Percentiles rank a stretch among this genome's conserved stretches.
These are phyloP conservation scores for Fusarium paranaense DNA, from an alignment of 2,329 filamentous ascomycete species.

Conservation along the genomic window DNA sequence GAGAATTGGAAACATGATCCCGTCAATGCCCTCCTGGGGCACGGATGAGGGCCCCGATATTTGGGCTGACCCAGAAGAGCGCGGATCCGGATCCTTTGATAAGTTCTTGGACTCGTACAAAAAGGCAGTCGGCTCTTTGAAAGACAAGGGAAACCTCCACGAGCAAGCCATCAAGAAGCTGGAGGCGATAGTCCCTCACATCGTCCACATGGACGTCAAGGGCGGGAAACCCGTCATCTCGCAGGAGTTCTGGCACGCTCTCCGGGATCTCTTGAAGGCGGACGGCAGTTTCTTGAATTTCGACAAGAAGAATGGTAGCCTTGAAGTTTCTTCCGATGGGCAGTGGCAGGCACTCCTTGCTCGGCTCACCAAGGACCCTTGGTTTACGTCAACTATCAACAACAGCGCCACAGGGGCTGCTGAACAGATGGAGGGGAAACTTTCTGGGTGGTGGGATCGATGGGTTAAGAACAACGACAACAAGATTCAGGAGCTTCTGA, in stretches of 20 bases:
- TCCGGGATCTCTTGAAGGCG: conserved; percentile 65
- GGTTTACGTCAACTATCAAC: conserved; percentile 45
- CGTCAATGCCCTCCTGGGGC: conserved; percentile 43
- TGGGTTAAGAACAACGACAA: conserved; percentile 65
- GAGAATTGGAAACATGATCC: conserved; percentile 40
- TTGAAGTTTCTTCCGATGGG: conserved; percentile 55
- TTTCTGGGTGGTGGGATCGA: conserved; percentile 59
- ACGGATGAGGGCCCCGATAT: conserved; percentile 31
- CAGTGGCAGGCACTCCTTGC: conserved; percentile 61
- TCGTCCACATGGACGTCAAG: conserved; percentile 65
- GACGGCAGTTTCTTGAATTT: conserved; percentile 62
- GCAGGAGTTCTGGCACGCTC: conserved; percentile 73
- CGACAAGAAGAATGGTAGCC: conserved; percentile 53
- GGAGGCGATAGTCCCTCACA: conserved; percentile 63
- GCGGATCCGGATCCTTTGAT: conserved; percentile 28
- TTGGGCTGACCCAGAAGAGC: conserved; percentile 30
- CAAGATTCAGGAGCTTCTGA: conserved; percentile 48
- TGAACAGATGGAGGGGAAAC: conserved; percentile 43
- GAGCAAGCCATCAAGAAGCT: conserved; percentile 57
- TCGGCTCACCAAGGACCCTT: conserved; percentile 53
- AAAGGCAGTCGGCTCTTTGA: conserved; percentile 47
- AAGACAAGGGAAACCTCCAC: conserved; percentile 49
- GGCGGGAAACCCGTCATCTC: conserved; percentile 66
- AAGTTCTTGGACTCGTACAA: conserved; percentile 44
- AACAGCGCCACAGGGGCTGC: conserved; percentile 42